Base-by-base conservation (phyloP, 306 rosid genomes). In the Lotus japonicus region DNA sequence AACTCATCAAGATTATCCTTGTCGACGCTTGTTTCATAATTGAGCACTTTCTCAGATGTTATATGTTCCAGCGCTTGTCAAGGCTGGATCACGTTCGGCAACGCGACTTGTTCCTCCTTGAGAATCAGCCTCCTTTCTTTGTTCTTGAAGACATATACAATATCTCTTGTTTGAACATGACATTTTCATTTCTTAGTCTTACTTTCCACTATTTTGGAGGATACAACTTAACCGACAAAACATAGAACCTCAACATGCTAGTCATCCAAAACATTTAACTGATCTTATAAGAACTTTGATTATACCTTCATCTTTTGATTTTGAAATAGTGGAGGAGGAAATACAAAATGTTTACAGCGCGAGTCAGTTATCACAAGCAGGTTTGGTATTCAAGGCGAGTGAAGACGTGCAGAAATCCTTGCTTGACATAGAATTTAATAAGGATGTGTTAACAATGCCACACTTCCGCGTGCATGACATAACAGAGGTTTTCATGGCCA, bases 401-500 rank as follows among this genome's bases (percentile, higher is more conserved):
- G 5, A 38, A 50, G 48, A 11, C 15, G 54, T 31, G 16, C 5
- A 28, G 0, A 45, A 46, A 19, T 17, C 66, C 55, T 1, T 73
- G 2, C 48, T 75, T 53, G 79, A 74, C 14, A 44, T 86, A 14
- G 2, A 8, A 1, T 86, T 57, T 46, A 0, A 5, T 0, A 4
- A 58, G 1, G 73, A 72, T 18, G 44, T 12, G 5, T 62, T 86
- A 38, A 28, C 28, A 53, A 83, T 83, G 61, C 77, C 86, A 5
- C 5, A 9, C 4, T 35, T 78, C 3, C 12, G 8, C 12, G 8
- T 73, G 10, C 0, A 21, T 36, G 70, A 19, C 2, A 0, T 1
- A 0, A 52, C 76, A 1, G 84, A 86, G 51, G 5, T 39, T 5
- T 0, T n/a, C 4, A 5, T 78, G 44, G n/a, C 78, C 12, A 85